Evolutionary conservation across 73 alveolate species (phyloP).

Genomic region (Durusdinium trenchii): DNA sequence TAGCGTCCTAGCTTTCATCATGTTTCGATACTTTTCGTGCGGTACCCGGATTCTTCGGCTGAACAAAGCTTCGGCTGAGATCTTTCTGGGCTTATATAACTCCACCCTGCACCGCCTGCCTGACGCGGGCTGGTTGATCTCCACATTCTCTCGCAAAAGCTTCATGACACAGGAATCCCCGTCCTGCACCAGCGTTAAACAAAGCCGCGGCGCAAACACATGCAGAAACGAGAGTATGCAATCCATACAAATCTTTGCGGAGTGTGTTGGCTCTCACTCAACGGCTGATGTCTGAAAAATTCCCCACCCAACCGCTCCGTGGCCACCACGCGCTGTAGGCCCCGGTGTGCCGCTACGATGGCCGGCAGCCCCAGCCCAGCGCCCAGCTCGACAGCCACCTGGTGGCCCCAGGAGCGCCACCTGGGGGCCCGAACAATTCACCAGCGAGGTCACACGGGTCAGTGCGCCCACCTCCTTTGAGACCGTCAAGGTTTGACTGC

Average conservation of each 20-base stretch:
- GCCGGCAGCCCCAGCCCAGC: conserved; percentile 94
- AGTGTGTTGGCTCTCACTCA: background rate
- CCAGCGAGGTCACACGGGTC: no score
- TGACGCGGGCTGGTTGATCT: background rate
- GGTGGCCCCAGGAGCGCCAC: conserved; percentile 22
- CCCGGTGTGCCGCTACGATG: conserved; percentile 54
- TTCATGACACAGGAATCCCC: conserved; percentile 88
- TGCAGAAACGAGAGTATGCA: background rate
- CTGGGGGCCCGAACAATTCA: no score
- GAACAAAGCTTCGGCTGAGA: no score
- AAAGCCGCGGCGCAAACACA: background rate
- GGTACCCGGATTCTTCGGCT: no score
- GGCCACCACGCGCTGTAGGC: conserved; percentile 72
- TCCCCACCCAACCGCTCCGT: background rate
- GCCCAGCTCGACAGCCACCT: conserved; percentile 93
- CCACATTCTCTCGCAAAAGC: conserved; percentile 72
- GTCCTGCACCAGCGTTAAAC: background rate
- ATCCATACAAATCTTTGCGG: background rate
- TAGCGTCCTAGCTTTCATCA: no score
- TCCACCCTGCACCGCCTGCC: background rate
- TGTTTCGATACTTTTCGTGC: no score
- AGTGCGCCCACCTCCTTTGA: background rate
- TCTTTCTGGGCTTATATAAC: no score
- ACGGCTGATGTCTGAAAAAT: background rate
- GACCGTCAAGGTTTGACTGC: background rate